Conservation (phyloP, 2,329 filamentous ascomycete species). For the Cladophialophora yegresii region DNA sequence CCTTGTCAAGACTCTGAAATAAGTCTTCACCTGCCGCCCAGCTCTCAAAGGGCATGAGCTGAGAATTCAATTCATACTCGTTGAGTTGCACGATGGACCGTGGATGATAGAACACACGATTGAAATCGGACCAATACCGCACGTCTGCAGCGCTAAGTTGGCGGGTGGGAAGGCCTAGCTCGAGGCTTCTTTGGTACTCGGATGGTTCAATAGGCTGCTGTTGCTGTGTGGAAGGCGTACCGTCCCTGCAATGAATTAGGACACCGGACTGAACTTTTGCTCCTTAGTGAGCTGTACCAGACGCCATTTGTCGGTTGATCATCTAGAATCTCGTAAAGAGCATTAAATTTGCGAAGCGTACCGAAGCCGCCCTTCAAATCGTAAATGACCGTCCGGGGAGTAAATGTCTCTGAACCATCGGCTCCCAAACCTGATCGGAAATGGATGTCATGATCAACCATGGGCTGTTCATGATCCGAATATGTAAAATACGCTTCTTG, state of each 20-base stretch:
- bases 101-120: slow-evolving; percentile 88
- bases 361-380: slow-evolving; percentile 94
- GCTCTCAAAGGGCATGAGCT: slow-evolving; percentile 77
- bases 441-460: slow-evolving; percentile 80
- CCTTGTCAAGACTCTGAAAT: slow-evolving; percentile 70
- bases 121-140: slow-evolving; percentile 97
- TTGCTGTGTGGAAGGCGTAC: slow-evolving; percentile 61
- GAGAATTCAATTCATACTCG: slow-evolving; percentile 81
- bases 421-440: slow-evolving; percentile 81
- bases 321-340: slow-evolving; percentile 69
- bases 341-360: slow-evolving; percentile 81
- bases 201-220: slow-evolving; percentile 68
- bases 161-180: slow-evolving; percentile 66
- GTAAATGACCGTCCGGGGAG: slow-evolving; percentile 87
- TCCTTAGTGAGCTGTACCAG: slow-evolving; percentile 44
- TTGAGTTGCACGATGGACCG: slow-evolving; percentile 81
- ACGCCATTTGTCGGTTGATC: slow-evolving; percentile 44
- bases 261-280: neutral
- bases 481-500: slow-evolving; percentile 99
- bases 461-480: slow-evolving; percentile 62
- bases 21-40: slow-evolving; percentile 74
- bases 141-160: slow-evolving; percentile 69
- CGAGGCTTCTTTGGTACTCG: slow-evolving; percentile 77
- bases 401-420: slow-evolving; percentile 87
- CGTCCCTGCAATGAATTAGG: slow-evolving; percentile 27